Evolutionary conservation across 2,329 filamentous ascomycete genomes (phyloP).

Genomic region (Botrytis fragariae): DNA sequence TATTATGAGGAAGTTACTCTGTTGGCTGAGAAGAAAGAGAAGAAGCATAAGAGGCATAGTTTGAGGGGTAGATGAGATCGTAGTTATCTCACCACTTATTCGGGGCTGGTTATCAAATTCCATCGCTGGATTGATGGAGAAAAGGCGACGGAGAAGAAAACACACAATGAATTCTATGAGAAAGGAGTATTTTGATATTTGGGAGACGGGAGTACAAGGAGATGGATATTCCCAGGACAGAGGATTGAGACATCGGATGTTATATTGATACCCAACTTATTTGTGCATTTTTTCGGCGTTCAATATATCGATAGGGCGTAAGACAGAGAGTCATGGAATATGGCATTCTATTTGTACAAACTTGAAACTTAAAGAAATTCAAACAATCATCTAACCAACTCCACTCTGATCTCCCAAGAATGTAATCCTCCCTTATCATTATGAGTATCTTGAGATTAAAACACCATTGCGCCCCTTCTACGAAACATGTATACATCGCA

Average conservation of each 20-base stretch:
- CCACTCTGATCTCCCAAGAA: not conserved
- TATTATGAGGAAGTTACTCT: conserved; percentile 21
- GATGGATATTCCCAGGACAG: not conserved
- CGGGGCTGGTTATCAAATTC: not conserved
- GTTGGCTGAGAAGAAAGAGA: conserved; percentile 1
- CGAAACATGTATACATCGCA: too few relatives aligned
- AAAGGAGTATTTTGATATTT: not conserved
- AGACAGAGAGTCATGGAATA: not conserved
- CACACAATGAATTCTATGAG: not conserved
- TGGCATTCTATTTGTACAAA: conserved; percentile 1
- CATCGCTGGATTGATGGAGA: not conserved
- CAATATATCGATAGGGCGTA: not conserved
- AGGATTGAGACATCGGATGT: not conserved
- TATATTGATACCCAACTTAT: conserved; percentile 20
- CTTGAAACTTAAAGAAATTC: not conserved
- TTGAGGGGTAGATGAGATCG: not conserved
- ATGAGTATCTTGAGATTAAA: not conserved
- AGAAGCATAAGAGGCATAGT: conserved; percentile 13
- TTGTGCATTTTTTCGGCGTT: conserved; percentile 12
- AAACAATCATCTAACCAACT: not conserved
- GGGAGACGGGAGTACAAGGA: not conserved
- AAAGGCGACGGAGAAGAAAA: not conserved
- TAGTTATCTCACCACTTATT: not conserved
- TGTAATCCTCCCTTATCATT: not conserved
- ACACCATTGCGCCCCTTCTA: not conserved